These are phyloP conservation scores for Labyrinthula sp. DNA, from an alignment of 352 stramenopile species.

Conservation along the genomic window DNA sequence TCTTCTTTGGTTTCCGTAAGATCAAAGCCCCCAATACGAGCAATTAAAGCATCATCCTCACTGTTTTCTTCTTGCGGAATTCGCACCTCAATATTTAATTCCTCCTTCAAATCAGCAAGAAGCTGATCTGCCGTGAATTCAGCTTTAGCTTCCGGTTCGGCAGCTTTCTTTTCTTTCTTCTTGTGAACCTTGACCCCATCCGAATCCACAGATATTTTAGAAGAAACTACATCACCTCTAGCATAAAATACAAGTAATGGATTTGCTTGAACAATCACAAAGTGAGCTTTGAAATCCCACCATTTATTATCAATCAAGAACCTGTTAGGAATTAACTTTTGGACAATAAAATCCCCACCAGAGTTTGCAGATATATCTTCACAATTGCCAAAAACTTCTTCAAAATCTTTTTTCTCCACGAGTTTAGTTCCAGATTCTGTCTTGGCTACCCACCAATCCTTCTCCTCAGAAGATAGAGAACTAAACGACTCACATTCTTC, in stretches of 20 bases:
- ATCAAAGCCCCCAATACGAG: background rate
- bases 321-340: constrained; percentile 29
- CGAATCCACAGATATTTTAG: constrained; percentile 6
- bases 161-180: background rate
- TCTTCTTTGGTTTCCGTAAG: constrained; percentile 2
- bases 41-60: too few species aligned
- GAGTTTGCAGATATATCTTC: too few species aligned
- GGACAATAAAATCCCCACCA: constrained; percentile 24
- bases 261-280: constrained; percentile 9
- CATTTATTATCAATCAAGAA: constrained; percentile 24
- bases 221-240: constrained; percentile 6
- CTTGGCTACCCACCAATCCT: too few species aligned
- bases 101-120: too few species aligned
- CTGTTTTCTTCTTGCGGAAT: too few species aligned
- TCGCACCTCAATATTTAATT: too few species aligned
- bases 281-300: constrained; percentile 26
- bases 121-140: too few species aligned
- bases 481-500: too few species aligned
- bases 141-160: background rate
- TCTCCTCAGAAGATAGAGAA: too few species aligned
- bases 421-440: too few species aligned
- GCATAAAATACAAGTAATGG: constrained; percentile 24
- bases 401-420: too few species aligned
- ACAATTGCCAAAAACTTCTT: constrained; percentile 27
- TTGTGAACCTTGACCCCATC: background rate